These are phyloP conservation scores for Mucor piriformis DNA, from an alignment of 371 early-diverging fungal species.

Conservation along the genomic window DNA sequence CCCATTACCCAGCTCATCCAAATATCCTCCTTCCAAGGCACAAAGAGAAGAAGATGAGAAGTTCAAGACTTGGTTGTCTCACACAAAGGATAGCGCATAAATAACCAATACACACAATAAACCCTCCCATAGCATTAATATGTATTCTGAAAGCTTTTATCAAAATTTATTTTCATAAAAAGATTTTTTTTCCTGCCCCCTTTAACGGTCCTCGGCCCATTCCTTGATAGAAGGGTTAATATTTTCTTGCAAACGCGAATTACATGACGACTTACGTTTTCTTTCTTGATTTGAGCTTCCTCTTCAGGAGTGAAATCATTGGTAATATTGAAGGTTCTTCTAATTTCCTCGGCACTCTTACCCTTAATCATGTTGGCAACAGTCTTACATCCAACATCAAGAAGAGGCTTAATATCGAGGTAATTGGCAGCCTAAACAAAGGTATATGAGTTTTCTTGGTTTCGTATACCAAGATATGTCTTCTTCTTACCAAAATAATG, in stretches of 20 bases:
- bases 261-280: conserved; percentile 66
- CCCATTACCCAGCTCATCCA: conserved; percentile 41
- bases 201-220: conserved; percentile 86
- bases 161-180: background rate
- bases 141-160: too few relatives aligned
- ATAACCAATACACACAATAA: conserved; percentile 1
- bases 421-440: conserved; percentile 87
- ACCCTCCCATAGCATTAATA: too few relatives aligned
- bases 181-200: background rate
- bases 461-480: background rate
- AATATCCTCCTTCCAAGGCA: conserved; percentile 44
- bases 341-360: conserved; percentile 92
- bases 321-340: conserved; percentile 91
- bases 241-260: too few relatives aligned
- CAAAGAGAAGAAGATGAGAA: conserved; percentile 42
- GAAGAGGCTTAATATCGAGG: conserved; percentile 92
- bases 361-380: conserved; percentile 98
- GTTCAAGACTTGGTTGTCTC: conserved; percentile 39
- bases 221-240: conserved; percentile 28
- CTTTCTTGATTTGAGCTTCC: conserved; percentile 86
- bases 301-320: conserved; percentile 98
- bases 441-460: background rate
- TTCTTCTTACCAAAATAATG: conserved; percentile 58
- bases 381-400: conserved; percentile 97
- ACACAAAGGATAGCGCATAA: conserved; percentile 25